phyloP scores from a whole-genome alignment of 2,329 filamentous ascomycete genomes.

The Achaetomium macrosporum region DNA sequence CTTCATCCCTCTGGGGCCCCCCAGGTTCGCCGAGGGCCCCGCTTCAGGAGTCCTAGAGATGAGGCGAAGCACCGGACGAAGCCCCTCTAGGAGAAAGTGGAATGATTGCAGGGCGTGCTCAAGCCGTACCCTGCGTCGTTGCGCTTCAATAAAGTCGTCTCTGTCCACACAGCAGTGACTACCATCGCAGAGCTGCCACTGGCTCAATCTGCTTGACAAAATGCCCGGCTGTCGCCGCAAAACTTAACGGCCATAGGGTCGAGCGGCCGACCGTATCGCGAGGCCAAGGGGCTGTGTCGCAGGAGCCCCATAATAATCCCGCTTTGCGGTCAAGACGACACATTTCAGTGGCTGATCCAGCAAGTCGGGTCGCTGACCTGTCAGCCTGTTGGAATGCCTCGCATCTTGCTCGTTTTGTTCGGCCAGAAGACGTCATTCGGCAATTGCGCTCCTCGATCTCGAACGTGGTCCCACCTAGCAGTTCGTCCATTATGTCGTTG shows the following conservation, averaged over 20 bases:
- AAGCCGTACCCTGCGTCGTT: too few species aligned
- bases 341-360: conserved; percentile 10
- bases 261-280: conserved; percentile 13
- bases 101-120: too few species aligned
- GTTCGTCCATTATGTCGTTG: too few species aligned
- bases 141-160: too few species aligned
- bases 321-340: background rate
- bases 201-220: conserved; percentile 1
- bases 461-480: too few species aligned
- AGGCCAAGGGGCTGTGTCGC: conserved; percentile 17
- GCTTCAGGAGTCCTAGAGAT: background rate
- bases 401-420: background rate
- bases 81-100: too few species aligned
- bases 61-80: too few species aligned
- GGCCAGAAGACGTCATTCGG: background rate
- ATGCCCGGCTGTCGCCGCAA: background rate
- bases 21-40: background rate
- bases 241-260: conserved; percentile 9
- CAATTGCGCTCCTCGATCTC: background rate
- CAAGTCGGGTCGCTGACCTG: background rate
- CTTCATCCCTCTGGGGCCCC: background rate
- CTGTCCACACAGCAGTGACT: too few species aligned
- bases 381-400: conserved; percentile 17
- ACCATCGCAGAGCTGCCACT: too few species aligned
- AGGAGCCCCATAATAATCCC: conserved; percentile 11